phyloP scores from a whole-genome alignment of 148 eudicot species.

The Spergularia bocconei region DNA sequence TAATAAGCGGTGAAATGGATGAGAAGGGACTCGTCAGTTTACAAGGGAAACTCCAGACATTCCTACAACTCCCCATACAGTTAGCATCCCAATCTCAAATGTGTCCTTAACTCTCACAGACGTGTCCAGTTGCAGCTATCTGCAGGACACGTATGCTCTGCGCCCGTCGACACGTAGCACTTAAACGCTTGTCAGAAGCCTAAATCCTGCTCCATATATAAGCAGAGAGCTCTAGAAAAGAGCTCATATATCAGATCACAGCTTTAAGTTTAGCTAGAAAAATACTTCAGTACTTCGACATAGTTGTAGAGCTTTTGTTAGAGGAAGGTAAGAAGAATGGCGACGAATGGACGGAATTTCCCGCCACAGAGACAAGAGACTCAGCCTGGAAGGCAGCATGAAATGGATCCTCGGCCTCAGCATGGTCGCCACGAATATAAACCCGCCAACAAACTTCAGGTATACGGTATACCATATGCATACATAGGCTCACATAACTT shows the following conservation, averaged over 20 bases:
- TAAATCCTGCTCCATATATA: neutral
- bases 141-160: conserved; percentile 20
- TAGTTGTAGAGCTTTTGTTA: neutral
- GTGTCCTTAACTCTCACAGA: conserved; percentile 9
- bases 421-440: conserved; percentile 35
- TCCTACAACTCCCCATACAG: neutral
- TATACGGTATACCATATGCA: conserved; percentile 27
- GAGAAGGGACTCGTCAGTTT: neutral
- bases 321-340: conserved; percentile 36
- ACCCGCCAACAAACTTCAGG: conserved; percentile 64
- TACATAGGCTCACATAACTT: neutral
- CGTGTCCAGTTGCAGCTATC: conserved; percentile 19
- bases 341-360: conserved; percentile 38
- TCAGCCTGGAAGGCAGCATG: conserved; percentile 78
- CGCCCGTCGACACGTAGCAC: conserved; percentile 7
- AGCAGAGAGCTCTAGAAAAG: neutral
- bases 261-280: neutral
- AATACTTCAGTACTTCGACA: neutral
- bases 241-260: neutral
- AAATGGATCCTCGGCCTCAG: conserved; percentile 73
- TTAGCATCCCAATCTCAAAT: neutral
- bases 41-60: neutral
- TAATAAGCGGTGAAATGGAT: conserved; percentile 2
- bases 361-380: conserved; percentile 64
- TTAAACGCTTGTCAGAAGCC: neutral